Evolutionary conservation across 306 rosid species (phyloP).

Genomic region (Rosa persica): DNA sequence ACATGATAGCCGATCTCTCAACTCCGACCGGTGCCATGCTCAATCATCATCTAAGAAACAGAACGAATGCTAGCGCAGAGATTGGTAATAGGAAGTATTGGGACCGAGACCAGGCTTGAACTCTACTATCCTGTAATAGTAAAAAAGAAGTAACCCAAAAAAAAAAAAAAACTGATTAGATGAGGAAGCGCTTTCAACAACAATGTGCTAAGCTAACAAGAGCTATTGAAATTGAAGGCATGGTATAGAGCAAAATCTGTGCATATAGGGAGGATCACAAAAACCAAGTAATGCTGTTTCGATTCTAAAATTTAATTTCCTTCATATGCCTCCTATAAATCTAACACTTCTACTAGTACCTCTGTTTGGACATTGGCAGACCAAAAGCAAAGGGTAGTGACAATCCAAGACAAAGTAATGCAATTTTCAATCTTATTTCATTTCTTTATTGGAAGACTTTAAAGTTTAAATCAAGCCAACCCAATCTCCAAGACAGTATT

Average conservation of each 20-base stretch:
- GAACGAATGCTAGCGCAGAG: slow-evolving; percentile 43
- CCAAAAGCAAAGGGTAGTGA: neutral
- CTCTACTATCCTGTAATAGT: slow-evolving; percentile 52
- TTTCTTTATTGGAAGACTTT: neutral
- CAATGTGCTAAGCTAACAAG: neutral
- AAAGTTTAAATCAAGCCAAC: neutral
- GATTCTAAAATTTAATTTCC: neutral
- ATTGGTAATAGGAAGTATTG: slow-evolving; percentile 41
- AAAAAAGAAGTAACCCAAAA: slow-evolving; percentile 10
- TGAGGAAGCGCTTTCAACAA: neutral
- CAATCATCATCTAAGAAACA: slow-evolving; percentile 43
- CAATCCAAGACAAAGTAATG: neutral
- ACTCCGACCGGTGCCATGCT: slow-evolving; percentile 12
- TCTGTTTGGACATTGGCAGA: neutral
- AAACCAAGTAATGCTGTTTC: neutral
- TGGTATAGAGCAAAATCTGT: neutral
- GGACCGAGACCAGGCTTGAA: slow-evolving; percentile 42
- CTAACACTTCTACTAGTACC: neutral
- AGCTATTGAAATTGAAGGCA: neutral
- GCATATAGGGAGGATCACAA: neutral
- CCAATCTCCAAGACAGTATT: neutral
- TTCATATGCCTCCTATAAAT: neutral
- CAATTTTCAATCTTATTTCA: neutral
- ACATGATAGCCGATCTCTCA: slow-evolving; percentile 22
- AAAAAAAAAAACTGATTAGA: slow-evolving; percentile 11